Evolutionary conservation across 2,329 filamentous ascomycete genomes (phyloP), one percentile per base, ranked within the genome.

Genomic region (Arthrinium phaeospermum): DNA sequence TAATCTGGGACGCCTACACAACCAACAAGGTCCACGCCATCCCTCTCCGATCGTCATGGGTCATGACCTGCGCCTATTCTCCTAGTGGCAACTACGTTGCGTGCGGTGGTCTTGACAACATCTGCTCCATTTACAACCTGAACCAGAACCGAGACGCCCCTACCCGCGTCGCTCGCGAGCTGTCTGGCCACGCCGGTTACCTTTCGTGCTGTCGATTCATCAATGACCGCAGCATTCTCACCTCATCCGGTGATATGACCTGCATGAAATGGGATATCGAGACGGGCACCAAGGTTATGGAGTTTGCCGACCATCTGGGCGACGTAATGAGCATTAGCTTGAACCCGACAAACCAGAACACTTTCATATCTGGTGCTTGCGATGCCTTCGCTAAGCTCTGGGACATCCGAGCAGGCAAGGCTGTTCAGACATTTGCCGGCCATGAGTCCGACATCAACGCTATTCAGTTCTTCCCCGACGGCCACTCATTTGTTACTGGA

Each of bases 181-280:
- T 99, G 68, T 98, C 96, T 45, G 96, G 96, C 61, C 96, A 99
- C 83, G 97, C 96, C 64, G 96, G 96, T 69, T 99, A 99, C 81
- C 91, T 99, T 64, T 98, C 95, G 30, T 99, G 96, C 92, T 98
- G 96, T 83, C 93, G 96, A 76, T 99, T 99, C 84, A 97, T 98
- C 87, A 98, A 98, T 83, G 96, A 99, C 86, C 92, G 96, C 80
- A 95, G 94, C 81, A 98, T 99, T 80, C 91, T 99, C 76, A 99
- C 96, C 73, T 98, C 96, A 0, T 99, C 96, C 3, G 96, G 96
- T 75, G 96, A 99, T 82, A 99, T 99, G 96, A 99, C 96, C 70
- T 99, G 96, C 84, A 98, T 98, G 92, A 94, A 98, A 81, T 99
- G 96, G 96, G 96, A 99, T 86, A 96, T 99, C 76, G 96, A 99